Evolutionary conservation across 192 early-diverging fungal genomes (phyloP), one percentile per base, ranked within the genome.

Genomic region (Backusella tuberculispora): DNA sequence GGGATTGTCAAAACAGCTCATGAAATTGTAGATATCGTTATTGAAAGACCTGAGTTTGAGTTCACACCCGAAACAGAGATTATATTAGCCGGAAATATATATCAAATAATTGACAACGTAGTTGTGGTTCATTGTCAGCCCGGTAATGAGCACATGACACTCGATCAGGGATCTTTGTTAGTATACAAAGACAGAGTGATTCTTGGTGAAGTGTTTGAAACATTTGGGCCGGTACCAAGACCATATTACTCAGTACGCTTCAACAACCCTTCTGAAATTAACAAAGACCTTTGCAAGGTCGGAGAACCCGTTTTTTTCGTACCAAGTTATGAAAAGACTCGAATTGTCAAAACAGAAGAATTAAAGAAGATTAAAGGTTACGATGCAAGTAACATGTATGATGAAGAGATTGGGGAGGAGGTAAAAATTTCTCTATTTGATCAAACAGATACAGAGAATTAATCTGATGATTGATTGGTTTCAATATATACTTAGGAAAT

Each of bases 331-430:
- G 83, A 85, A 13, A 64, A 71, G 1, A 79, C 83, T n/a, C 86
- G 90, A 13, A 84, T 91, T 73, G 88, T 95, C 15, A 82, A 89
- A 45, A 92, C 93, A 3, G 81, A 84, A 26, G 81, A 79, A 14
- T 81, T 99, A 40, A 84, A 86, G 43, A 72, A 75, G 6, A 66
- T 89, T 21, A 98, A 94, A 77, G 97, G 96, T 38, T 89, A 88
- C 0, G 98, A 99, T 85, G 98, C 98, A 5, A 94, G 92, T 53
- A 99, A 99, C 75, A 75, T 87, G 40, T 93, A 89, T 77, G 98
- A 99, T 73, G 98, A 99, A 84, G 98, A 99, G 73, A 85, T 94
- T 0, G 89, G 75, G 38, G 93, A 90, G 2, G 85, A 84, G 34
- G 90, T 91, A 69, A 69, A 38, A 19, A 67, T 68, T n/a, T n/a